These are phyloP conservation scores for Cryphonectria naterciae DNA, from an alignment of 2,329 filamentous ascomycete species.

Conservation along the genomic window DNA sequence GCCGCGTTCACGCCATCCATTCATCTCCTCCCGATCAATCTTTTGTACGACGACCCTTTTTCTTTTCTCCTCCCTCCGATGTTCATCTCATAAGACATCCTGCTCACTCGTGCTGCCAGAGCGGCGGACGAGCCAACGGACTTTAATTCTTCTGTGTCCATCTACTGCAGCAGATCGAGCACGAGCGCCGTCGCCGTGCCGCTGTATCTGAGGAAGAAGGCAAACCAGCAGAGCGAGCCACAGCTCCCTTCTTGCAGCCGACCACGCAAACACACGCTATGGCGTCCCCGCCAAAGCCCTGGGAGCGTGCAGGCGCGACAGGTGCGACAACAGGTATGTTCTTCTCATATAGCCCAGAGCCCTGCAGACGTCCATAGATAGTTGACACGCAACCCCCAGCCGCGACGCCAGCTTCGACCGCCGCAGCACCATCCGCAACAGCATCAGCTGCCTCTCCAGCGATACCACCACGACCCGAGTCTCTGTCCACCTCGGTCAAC, in stretches of 20 bases:
- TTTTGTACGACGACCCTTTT: background rate
- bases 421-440: conserved; percentile 46
- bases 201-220: background rate
- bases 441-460: conserved; percentile 61
- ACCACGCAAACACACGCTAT: conserved; percentile 41
- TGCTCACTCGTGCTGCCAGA: background rate
- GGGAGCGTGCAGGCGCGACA: conserved; percentile 79
- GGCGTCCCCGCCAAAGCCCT: conserved; percentile 93
- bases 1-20: conserved; percentile 7
- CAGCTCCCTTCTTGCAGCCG: background rate
- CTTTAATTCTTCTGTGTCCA: background rate
- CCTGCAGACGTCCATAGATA: background rate
- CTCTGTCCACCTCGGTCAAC: conserved; percentile 79
- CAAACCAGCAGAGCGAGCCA: background rate
- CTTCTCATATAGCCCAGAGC: conserved; percentile 11
- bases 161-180: background rate
- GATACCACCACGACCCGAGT: conserved; percentile 79
- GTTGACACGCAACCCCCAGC: conserved; percentile 17
- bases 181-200: conserved; percentile 1
- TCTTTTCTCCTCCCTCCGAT: background rate
- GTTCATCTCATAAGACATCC: background rate
- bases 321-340: conserved; percentile 53
- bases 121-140: background rate
- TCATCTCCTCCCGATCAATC: background rate
- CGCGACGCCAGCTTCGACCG: conserved; percentile 40